A percentile compares a stretch with the other conserved stretches of the same genome.
Conservation (phyloP, 805 yeast species). For the Candida alai region DNA sequence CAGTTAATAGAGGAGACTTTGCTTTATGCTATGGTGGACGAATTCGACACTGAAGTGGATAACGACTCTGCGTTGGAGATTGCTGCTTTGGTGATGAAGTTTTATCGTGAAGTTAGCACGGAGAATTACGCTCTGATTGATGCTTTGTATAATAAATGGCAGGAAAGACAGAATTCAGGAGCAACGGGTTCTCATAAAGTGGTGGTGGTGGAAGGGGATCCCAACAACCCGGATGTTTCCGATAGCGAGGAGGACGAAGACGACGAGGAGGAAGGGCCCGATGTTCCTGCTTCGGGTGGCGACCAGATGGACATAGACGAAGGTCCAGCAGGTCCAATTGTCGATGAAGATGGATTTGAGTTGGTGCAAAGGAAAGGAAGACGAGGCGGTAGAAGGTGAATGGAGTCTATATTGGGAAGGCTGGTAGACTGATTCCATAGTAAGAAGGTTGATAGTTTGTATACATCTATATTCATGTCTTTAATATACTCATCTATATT, state of each 20-base stretch:
- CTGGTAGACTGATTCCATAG: too few relatives aligned
- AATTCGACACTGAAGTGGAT: constrained; percentile 83
- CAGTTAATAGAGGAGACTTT: constrained; percentile 81
- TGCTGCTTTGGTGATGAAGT: constrained; percentile 60
- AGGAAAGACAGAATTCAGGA: constrained; percentile 42
- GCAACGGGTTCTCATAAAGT: constrained; percentile 16
- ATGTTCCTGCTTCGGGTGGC: too few relatives aligned
- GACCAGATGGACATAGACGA: constrained; percentile 32
- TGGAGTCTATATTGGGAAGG: constrained; percentile 6
- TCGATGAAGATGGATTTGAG: constrained; percentile 95
- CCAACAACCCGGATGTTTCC: constrained; percentile 56
- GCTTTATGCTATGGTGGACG: constrained; percentile 89
- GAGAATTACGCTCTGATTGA: constrained; percentile 56
- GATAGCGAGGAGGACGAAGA: constrained; percentile 46
- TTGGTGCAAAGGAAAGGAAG: constrained; percentile 68
- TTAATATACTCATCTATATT: neutral
- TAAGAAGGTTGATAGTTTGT: constrained; percentile 5
- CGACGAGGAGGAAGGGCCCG: constrained; percentile 42
- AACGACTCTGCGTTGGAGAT: constrained; percentile 81
- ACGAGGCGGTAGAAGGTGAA: too few relatives aligned
- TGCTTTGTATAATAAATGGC: constrained; percentile 55
- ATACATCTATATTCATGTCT: constrained; percentile 1
- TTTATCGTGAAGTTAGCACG: constrained; percentile 61
- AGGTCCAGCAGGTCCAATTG: constrained; percentile 50
- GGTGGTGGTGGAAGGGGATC: constrained; percentile 55